phyloP scores from a whole-genome alignment of 2,329 filamentous ascomycete genomes.

The Beauveria sp. region DNA sequence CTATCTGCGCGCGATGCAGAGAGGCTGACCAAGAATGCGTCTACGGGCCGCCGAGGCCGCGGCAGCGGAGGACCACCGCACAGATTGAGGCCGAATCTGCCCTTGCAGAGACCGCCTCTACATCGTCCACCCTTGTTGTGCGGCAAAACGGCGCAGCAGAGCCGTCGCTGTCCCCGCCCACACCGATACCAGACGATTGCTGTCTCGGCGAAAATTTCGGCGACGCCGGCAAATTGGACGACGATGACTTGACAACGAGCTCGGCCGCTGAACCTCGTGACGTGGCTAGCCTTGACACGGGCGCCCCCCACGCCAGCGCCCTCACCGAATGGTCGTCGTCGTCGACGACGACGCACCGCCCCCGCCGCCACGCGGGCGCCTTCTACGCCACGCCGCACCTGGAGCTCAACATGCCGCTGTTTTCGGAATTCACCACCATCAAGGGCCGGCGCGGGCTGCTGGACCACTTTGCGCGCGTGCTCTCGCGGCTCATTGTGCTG shows the following conservation, averaged over 20 bases:
- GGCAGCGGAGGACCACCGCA: constrained; percentile 24
- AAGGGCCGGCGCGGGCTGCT: constrained; percentile 48
- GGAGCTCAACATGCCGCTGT: constrained; percentile 45
- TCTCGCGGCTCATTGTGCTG: constrained; percentile 59
- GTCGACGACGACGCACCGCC: neutral
- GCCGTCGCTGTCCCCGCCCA: too few relatives aligned
- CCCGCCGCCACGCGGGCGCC: constrained; percentile 12
- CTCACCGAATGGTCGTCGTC: neutral
- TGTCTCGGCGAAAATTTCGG: neutral
- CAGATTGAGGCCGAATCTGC: constrained; percentile 2
- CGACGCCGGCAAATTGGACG: neutral
- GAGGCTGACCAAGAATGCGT: constrained; percentile 40
- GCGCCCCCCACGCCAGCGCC: neutral
- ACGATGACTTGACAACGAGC: neutral
- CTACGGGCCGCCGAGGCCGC: constrained; percentile 40
- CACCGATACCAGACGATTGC: neutral
- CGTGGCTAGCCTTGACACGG: neutral
- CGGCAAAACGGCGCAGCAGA: neutral
- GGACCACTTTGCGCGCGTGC: constrained; percentile 55
- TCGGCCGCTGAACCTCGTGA: too few relatives aligned
- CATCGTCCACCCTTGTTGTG: constrained; percentile 12
- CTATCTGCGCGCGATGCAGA: constrained; percentile 42
- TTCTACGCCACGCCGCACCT: constrained; percentile 26
- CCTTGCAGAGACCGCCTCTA: constrained; percentile 9
- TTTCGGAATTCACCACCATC: constrained; percentile 49